Conservation (phyloP, 441 rosid genomes). For the Breynia disticha region DNA sequence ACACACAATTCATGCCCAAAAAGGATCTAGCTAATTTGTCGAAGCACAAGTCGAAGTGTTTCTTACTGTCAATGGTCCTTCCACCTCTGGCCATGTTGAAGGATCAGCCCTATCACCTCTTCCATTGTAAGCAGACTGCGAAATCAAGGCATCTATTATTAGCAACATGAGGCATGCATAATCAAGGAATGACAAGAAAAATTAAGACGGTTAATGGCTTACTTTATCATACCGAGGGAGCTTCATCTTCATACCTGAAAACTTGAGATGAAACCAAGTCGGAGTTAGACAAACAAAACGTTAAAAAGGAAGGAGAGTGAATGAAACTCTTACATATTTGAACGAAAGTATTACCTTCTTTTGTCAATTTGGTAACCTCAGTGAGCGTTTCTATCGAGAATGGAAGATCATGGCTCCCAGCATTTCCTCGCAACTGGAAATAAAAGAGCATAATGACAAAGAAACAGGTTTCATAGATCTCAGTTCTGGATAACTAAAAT, state of each 20-base stretch:
- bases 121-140: slow-evolving; percentile 84
- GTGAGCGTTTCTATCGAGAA: slow-evolving; percentile 66
- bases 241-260: slow-evolving; percentile 77
- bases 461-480: slow-evolving; percentile 1
- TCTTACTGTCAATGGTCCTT: slow-evolving; percentile 78
- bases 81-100: slow-evolving; percentile 76
- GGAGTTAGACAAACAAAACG: slow-evolving; percentile 4
- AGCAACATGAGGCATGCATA: slow-evolving; percentile 10
- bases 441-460: slow-evolving; percentile 1
- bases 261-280: slow-evolving; percentile 17
- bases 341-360: slow-evolving; percentile 44
- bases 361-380: slow-evolving; percentile 44
- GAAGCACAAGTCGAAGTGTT: background rate
- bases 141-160: slow-evolving; percentile 9
- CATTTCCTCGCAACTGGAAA: slow-evolving; percentile 79
- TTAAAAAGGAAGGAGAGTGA: background rate
- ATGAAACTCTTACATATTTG: background rate
- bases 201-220: slow-evolving; percentile 11
- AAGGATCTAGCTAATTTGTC: too few species aligned
- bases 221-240: slow-evolving; percentile 91
- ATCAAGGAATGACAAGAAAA: slow-evolving; percentile 1
- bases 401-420: slow-evolving; percentile 96
- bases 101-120: slow-evolving; percentile 89
- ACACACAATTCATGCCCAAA: too few species aligned
- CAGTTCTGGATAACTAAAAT: background rate